Evolutionary conservation across 2,329 filamentous ascomycete species (phyloP).

Genomic region (Clonostachys sp.): DNA sequence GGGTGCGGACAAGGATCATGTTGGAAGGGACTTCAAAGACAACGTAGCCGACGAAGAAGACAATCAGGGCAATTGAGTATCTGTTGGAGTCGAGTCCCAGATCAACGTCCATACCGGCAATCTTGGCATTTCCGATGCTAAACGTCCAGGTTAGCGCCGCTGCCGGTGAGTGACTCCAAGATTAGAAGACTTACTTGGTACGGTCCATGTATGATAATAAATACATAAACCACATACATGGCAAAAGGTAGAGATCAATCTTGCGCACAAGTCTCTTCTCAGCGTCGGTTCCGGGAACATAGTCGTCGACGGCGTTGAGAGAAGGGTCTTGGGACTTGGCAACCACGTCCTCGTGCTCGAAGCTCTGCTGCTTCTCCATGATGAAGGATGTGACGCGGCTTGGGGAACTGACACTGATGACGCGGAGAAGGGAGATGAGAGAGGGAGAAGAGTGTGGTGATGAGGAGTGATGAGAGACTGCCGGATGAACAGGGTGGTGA

Average conservation of each 20-base stretch:
- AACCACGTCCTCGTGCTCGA: conserved; percentile 6
- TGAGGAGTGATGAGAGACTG: too few species aligned
- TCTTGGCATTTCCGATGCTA: conserved; percentile 47
- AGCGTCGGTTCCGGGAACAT: conserved; percentile 19
- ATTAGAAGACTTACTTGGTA: conserved; percentile 52
- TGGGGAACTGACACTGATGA: not conserved
- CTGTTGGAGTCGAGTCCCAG: conserved; percentile 47
- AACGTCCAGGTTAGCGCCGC: not conserved
- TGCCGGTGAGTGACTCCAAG: not conserved
- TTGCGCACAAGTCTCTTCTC: conserved; percentile 26
- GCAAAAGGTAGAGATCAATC: conserved; percentile 32
- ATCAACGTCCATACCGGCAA: conserved; percentile 32
- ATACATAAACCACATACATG: conserved; percentile 54
- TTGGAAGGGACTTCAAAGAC: conserved; percentile 63
- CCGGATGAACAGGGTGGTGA: too few species aligned
- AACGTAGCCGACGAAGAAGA: conserved; percentile 70
- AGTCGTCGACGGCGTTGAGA: conserved; percentile 8
- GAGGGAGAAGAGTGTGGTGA: too few species aligned
- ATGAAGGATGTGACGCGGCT: not conserved
- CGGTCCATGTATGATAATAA: conserved; percentile 57
- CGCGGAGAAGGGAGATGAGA: too few species aligned
- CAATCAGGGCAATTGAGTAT: conserved; percentile 53
- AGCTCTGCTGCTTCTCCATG: conserved; percentile 10
- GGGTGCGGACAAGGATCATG: conserved; percentile 56
- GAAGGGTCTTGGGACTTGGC: not conserved